A percentile compares a stretch with the other conserved stretches of the same genome.
Evolutionary conservation across 106 monocot genomes (phyloP).

Genomic region (Dendrobium nobile): DNA sequence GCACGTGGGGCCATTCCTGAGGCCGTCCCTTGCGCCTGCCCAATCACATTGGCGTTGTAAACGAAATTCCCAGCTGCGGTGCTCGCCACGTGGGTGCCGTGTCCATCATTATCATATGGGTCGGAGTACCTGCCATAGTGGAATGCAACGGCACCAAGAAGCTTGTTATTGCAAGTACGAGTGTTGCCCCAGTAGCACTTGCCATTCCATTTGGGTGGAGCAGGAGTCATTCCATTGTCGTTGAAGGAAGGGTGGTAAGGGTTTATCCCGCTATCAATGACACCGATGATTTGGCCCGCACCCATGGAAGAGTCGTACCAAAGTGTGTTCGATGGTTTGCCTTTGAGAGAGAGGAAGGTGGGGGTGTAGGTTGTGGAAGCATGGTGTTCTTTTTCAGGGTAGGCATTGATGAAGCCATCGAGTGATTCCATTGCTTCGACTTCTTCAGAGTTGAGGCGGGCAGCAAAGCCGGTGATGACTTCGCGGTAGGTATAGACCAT

Average conservation of each 20-base stretch:
- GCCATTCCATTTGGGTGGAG: conserved; percentile 22
- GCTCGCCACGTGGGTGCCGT: conserved; percentile 24
- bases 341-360: conserved; percentile 32
- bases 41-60: conserved; percentile 9
- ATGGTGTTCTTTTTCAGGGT: conserved; percentile 8
- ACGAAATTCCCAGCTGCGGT: conserved; percentile 19
- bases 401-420: conserved; percentile 34
- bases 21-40: conserved; percentile 11
- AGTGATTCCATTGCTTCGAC: conserved; percentile 12
- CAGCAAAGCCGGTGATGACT: conserved; percentile 23
- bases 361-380: conserved; percentile 50
- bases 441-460: conserved; percentile 26
- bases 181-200: conserved; percentile 3
- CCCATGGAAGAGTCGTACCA: conserved; percentile 19
- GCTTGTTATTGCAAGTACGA: conserved; percentile 10
- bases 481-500: conserved; percentile 8
- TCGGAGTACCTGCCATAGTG: not conserved
- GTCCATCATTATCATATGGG: conserved; percentile 7
- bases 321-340: not conserved
- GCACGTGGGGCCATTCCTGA: conserved; percentile 22
- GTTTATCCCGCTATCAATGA: conserved; percentile 33
- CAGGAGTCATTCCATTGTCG: conserved; percentile 15
- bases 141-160: conserved; percentile 11
- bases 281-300: conserved; percentile 31
- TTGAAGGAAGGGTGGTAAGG: conserved; percentile 35